Conservation (phyloP, 768 basidiomycete species). For the Phylloporus sp. region DNA sequence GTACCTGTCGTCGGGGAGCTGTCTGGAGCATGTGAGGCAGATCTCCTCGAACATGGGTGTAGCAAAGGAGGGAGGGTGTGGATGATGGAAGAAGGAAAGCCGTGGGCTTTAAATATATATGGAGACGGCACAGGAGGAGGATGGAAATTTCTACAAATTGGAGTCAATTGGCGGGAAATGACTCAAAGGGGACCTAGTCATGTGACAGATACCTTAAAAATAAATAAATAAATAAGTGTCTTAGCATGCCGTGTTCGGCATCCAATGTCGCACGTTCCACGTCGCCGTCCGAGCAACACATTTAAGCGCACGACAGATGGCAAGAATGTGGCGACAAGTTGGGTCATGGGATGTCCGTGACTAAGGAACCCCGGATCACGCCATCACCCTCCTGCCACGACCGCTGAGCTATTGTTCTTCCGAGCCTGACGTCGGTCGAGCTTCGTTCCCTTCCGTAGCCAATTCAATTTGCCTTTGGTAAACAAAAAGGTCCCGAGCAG, state of each 20-base stretch:
- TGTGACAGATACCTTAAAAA: constrained; percentile 12
- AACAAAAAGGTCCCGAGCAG: background rate
- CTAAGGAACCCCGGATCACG: constrained; percentile 8
- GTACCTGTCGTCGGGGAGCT: constrained; percentile 59
- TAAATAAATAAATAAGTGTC: no score
- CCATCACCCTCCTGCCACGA: background rate
- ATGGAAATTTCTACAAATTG: constrained; percentile 34
- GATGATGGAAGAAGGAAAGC: constrained; percentile 21
- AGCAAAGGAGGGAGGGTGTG: constrained; percentile 5
- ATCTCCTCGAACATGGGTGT: constrained; percentile 78
- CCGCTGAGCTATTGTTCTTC: background rate
- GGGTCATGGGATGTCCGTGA: constrained; percentile 3
- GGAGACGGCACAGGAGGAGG: constrained; percentile 35
- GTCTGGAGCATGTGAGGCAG: constrained; percentile 68
- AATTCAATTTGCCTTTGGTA: constrained; percentile 4
- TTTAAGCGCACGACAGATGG: constrained; percentile 4
- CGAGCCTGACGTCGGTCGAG: background rate
- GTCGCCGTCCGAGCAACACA: no score
- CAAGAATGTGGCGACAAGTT: constrained; percentile 9
- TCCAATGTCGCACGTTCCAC: constrained; percentile 21
- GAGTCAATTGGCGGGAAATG: constrained; percentile 29
- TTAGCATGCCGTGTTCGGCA: no score
- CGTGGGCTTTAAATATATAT: constrained; percentile 33
- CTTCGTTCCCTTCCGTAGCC: background rate
- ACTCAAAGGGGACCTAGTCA: constrained; percentile 26